Evolutionary conservation across 2,329 filamentous ascomycete genomes (phyloP).

Genomic region (Penicillium fuscoglaucum): DNA sequence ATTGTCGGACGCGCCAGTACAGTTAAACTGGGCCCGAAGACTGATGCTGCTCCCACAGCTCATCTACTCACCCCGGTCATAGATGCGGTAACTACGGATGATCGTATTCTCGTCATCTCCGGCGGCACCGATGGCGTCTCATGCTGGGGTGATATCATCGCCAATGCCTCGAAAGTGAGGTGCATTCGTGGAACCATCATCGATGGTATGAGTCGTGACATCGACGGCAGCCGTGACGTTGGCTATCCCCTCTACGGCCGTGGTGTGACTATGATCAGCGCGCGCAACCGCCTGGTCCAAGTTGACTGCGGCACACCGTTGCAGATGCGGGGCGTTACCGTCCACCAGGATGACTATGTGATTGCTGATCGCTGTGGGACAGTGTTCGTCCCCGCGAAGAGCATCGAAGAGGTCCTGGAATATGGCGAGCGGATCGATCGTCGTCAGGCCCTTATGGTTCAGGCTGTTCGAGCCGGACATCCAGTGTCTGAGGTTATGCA

Average conservation of each 20-base stretch:
- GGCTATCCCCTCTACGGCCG: slow-evolving; percentile 38
- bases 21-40: slow-evolving; percentile 20
- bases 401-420: slow-evolving; percentile 20
- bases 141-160: slow-evolving; percentile 28
- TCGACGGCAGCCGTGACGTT: slow-evolving; percentile 35
- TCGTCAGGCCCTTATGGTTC: slow-evolving; percentile 21
- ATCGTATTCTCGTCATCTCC: slow-evolving; percentile 25
- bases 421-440: slow-evolving; percentile 16
- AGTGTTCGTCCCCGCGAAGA: slow-evolving; percentile 18
- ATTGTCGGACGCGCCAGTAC: slow-evolving; percentile 27
- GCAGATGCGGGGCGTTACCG: slow-evolving; percentile 17
- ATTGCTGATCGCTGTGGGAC: slow-evolving; percentile 24
- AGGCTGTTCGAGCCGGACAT: slow-evolving; percentile 18
- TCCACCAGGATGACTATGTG: slow-evolving; percentile 23
- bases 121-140: slow-evolving; percentile 23
- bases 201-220: slow-evolving; percentile 37
- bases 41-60: slow-evolving; percentile 7
- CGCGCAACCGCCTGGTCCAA: slow-evolving; percentile 35
- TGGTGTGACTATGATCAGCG: slow-evolving; percentile 37
- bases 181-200: slow-evolving; percentile 34
- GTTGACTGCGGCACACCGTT: slow-evolving; percentile 32
- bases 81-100: slow-evolving; percentile 18
- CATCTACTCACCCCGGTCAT: slow-evolving; percentile 24
- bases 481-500: slow-evolving; percentile 25
- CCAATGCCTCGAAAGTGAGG: slow-evolving; percentile 26